Evolutionary conservation across 2,329 filamentous ascomycete genomes (phyloP).

Genomic region (Rhynchosporium agropyri): DNA sequence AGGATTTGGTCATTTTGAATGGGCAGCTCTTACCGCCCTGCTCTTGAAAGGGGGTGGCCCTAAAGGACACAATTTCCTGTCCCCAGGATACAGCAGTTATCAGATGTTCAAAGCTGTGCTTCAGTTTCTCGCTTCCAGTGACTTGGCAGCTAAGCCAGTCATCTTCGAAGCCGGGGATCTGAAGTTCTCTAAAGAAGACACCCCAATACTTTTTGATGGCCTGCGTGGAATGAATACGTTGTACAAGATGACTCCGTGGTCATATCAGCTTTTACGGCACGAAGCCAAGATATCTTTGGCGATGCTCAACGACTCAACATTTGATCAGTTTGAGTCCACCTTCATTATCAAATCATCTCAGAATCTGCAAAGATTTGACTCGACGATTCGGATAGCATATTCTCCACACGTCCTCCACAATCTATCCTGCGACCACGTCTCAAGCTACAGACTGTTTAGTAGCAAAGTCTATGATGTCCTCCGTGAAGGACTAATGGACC

Average conservation of each 20-base stretch:
- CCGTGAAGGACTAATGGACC: slow-evolving; percentile 72
- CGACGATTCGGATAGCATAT: slow-evolving; percentile 43
- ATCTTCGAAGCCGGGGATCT: slow-evolving; percentile 49
- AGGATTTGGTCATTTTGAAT: slow-evolving; percentile 93
- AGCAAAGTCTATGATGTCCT: slow-evolving; percentile 66
- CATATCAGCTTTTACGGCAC: slow-evolving; percentile 71
- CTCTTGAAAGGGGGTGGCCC: slow-evolving; percentile 77
- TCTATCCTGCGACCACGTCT: slow-evolving; percentile 37
- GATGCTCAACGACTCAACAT: slow-evolving; percentile 71
- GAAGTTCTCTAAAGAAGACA: slow-evolving; percentile 48
- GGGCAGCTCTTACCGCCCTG: slow-evolving; percentile 77
- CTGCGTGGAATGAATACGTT: slow-evolving; percentile 76
- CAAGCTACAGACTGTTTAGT: slow-evolving; percentile 45
- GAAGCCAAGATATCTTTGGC: slow-evolving; percentile 75
- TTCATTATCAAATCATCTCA: slow-evolving; percentile 71
- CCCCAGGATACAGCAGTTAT: slow-evolving; percentile 81
- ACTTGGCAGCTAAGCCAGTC: slow-evolving; percentile 70
- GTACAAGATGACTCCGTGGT: slow-evolving; percentile 89
- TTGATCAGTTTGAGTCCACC: slow-evolving; percentile 80
- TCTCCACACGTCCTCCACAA: slow-evolving; percentile 10
- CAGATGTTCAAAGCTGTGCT: slow-evolving; percentile 93
- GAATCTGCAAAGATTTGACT: slow-evolving; percentile 58
- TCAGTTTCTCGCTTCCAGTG: slow-evolving; percentile 78
- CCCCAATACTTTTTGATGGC: slow-evolving; percentile 79
- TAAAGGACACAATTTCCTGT: slow-evolving; percentile 71